Base-by-base conservation (phyloP, 31 red algal species). In the Bonnemaisonia californica region DNA sequence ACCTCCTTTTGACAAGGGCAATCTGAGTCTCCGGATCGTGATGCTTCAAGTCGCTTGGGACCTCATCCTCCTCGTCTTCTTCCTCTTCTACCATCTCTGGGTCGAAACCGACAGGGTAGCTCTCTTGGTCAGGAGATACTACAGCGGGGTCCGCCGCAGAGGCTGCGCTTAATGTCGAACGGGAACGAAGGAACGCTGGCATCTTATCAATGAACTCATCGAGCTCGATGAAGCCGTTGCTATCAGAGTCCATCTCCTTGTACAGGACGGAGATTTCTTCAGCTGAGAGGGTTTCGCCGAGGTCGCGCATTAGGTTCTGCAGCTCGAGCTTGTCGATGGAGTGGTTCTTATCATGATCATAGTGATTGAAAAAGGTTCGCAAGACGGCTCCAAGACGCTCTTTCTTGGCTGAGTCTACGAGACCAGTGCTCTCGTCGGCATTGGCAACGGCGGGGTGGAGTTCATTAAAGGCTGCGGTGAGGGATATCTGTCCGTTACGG, bases 41-140 rank as follows among this genome's bases (percentile, higher is more conserved):
- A 51, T 94, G 41, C 37, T 74, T 69, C 32, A 94, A 67, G 55
- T 94, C 91, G n/a, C 89, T 35, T 0, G 92, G 92, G 16, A 95
- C 65, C 24, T 89, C 86, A 70, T 95, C 92, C 35, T 95, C 80
- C 58, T 95, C 92, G 23, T 95, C 92, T 62, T 84, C 84, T 28
- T 82, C 78, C 4, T 88, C 75, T 27, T 57, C 70, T 29, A 24
- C 33, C 1, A 22, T 40, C 27, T 57, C 35, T 28, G 48, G 2
- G 45, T 22, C 32, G 4, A 26, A 37, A 12, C 34, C 67, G 16
- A 30, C 34, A 13, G 54, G 30, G 0, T 7, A 21, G 34, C 4
- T 11, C 12, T 34, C 41, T 37, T 45, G 48, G 29, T 81, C 68
- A 35, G 70, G 33, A 27, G 55, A 62, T 24, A 37, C 66, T n/a